Percentiles rank a stretch among this genome's conserved stretches.
These are phyloP conservation scores for Pythium oligandrum DNA, from an alignment of 352 stramenopile genomes.

Conservation along the genomic window DNA sequence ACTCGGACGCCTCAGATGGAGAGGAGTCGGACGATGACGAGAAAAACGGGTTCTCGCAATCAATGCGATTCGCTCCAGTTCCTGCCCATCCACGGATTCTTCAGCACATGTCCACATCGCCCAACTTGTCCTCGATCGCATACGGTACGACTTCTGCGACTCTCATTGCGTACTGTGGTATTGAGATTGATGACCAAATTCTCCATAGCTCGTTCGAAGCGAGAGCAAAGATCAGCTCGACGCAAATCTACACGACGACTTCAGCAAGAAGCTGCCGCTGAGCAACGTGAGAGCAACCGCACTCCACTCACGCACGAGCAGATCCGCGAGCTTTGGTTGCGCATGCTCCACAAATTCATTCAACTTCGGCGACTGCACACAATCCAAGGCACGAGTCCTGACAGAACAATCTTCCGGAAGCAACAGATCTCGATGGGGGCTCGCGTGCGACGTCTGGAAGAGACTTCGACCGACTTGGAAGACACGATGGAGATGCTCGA, in stretches of 20 bases:
- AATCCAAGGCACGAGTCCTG: slow-evolving; percentile 41
- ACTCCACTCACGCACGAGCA: slow-evolving; percentile 28
- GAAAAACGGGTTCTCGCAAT: not conserved
- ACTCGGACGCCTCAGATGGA: no score
- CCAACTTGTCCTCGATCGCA: slow-evolving; percentile 20
- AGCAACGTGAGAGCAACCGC: slow-evolving; percentile 18
- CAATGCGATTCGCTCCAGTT: not conserved
- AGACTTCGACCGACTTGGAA: slow-evolving; percentile 40
- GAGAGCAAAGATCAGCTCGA: slow-evolving; percentile 14
- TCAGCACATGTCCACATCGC: slow-evolving; percentile 22
- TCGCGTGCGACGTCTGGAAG: slow-evolving; percentile 53
- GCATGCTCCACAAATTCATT: slow-evolving; percentile 46
- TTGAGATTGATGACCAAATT: not conserved
- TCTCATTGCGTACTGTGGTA: not conserved
- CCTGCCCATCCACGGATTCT: slow-evolving; percentile 3
- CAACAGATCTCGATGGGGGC: slow-evolving; percentile 63
- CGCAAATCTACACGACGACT: no score
- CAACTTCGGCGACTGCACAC: slow-evolving; percentile 50
- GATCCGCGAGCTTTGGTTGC: slow-evolving; percentile 39
- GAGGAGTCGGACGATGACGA: not conserved
- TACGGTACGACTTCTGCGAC: slow-evolving; percentile 13
- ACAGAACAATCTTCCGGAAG: slow-evolving; percentile 48
- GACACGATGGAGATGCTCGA: slow-evolving; percentile 49
- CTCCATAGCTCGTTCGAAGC: slow-evolving; percentile 27
- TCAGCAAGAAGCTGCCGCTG: no score